Evolutionary conservation across 2,329 filamentous ascomycete genomes (phyloP), one percentile per base, ranked within the genome.

Genomic region (Truncatella angustata): DNA sequence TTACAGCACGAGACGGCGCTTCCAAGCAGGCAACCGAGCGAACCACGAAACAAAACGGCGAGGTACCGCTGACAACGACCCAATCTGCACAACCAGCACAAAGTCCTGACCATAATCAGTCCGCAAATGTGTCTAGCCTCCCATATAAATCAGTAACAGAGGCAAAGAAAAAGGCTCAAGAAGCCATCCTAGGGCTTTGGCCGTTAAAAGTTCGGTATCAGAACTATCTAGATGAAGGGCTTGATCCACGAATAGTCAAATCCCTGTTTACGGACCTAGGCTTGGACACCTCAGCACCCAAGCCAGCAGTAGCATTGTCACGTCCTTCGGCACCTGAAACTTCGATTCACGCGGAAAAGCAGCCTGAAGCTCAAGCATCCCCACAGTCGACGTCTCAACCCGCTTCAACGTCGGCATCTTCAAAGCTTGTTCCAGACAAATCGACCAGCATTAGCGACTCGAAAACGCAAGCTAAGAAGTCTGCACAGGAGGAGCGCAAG

Each of bases 221-320:
- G 50, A 80, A 90, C 54, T 86, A 93, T 52, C 73, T 92, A 11
- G 77, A 84, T 10, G 88, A 93, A 66, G 88, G 90, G 0, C 78
- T 93, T 37, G 81, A 91, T 58, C 75, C 80, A 32, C 68, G 69
- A 1, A 64, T 91, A 10, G 70, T 96, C 32, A 79, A 77, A 51
- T 67, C 73, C 26, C 74, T 94, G 1, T 94, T 91, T 60, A 72
- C 77, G 23, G 85, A 90, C 18, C 71, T 94, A 3, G 84, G 85
- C 3, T 75, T 91, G 4, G 75, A 79, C 28, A 72, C 74, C 58
- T 65, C 52, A 24, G 61, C 57, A 46, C 61, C 64, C 32, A 66
- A 62, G 39, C 56, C 60, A 14, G 34, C 34, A 32, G 6, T 23
- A 12, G 7, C n/a, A n/a, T n/a, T 32, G 20, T 4, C 11, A 9